A percentile compares a stretch with the other conserved stretches of the same genome.
Evolutionary conservation across 169 alveolate genomes (phyloP).

Genomic region (Plasmodium adleri): DNA sequence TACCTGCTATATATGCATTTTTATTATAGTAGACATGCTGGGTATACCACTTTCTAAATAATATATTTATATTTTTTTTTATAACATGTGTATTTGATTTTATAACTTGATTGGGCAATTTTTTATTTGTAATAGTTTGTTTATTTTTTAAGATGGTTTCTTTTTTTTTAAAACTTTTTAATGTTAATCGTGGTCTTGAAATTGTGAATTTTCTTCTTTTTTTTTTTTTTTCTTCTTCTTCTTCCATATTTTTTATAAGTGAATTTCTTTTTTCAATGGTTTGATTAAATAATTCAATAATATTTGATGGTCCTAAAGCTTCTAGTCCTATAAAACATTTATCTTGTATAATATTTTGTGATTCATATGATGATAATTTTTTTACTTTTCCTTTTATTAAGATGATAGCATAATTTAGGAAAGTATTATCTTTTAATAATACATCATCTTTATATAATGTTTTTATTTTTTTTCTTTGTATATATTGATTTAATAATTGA

Average conservation of each 20-base stretch:
- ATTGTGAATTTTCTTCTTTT: conserved; percentile 1
- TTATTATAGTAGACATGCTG: conserved; percentile 72
- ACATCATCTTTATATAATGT: conserved; percentile 27
- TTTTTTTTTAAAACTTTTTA: not conserved
- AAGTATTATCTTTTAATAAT: conserved; percentile 57
- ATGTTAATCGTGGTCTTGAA: not conserved
- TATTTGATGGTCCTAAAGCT: conserved; percentile 72
- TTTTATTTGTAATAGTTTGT: not conserved
- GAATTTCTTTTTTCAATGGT: conserved; percentile 62
- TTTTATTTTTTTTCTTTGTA: conserved; percentile 31
- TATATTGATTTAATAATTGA: conserved; percentile 23
- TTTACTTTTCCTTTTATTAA: conserved; percentile 52
- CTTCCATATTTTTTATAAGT: conserved; percentile 34
- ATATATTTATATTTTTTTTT: conserved; percentile 43
- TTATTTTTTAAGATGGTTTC: not conserved
- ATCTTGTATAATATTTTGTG: not conserved
- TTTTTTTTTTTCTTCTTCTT: conserved; percentile 70
- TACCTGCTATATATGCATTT: conserved; percentile 51
- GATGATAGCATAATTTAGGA: conserved; percentile 61
- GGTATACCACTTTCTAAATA: conserved; percentile 70
- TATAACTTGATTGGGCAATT: not conserved
- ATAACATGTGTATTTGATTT: conserved; percentile 7
- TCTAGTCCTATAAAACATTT: conserved; percentile 66
- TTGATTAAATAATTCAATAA: conserved; percentile 59
- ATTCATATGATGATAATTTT: conserved; percentile 15